These are phyloP conservation scores for Aspergillus biplanus DNA, from an alignment of 495 filamentous ascomycete species.

Conservation along the genomic window DNA sequence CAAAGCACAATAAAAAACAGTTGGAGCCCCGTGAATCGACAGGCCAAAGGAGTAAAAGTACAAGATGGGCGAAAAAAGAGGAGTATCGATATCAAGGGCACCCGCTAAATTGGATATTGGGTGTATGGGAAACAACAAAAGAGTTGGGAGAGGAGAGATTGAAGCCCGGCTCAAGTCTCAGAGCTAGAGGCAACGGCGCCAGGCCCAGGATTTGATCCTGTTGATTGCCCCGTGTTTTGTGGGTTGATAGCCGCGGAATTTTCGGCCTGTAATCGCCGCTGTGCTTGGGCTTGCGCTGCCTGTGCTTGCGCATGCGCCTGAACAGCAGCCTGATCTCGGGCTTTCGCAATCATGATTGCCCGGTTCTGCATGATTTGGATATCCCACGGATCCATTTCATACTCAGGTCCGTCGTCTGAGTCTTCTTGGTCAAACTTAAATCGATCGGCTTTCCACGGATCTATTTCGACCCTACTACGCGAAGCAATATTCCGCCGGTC, in stretches of 20 bases:
- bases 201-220: constrained; percentile 39
- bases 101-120: constrained; percentile 45
- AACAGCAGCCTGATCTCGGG: constrained; percentile 52
- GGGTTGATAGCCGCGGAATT: constrained; percentile 40
- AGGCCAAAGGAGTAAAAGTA: constrained; percentile 43
- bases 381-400: constrained; percentile 72
- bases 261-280: constrained; percentile 47
- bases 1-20: constrained; percentile 24
- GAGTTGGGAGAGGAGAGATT: constrained; percentile 26
- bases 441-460: constrained; percentile 63
- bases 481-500: constrained; percentile 66
- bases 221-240: constrained; percentile 33
- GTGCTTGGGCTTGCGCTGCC: constrained; percentile 40
- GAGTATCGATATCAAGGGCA: constrained; percentile 37
- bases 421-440: constrained; percentile 79
- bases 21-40: constrained; percentile 12
- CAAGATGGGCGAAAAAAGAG: constrained; percentile 30
- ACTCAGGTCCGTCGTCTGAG: constrained; percentile 72
- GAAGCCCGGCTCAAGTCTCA: constrained; percentile 41
- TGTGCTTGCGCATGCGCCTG: constrained; percentile 50
- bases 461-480: constrained; percentile 54
- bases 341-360: constrained; percentile 63
- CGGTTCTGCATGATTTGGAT: constrained; percentile 72
- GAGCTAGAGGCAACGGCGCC: constrained; percentile 35
- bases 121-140: constrained; percentile 25